Percentiles rank a stretch among this genome's conserved stretches.
Evolutionary conservation across 768 basidiomycete genomes (phyloP).

Genomic region (Lactifluus piperatus): DNA sequence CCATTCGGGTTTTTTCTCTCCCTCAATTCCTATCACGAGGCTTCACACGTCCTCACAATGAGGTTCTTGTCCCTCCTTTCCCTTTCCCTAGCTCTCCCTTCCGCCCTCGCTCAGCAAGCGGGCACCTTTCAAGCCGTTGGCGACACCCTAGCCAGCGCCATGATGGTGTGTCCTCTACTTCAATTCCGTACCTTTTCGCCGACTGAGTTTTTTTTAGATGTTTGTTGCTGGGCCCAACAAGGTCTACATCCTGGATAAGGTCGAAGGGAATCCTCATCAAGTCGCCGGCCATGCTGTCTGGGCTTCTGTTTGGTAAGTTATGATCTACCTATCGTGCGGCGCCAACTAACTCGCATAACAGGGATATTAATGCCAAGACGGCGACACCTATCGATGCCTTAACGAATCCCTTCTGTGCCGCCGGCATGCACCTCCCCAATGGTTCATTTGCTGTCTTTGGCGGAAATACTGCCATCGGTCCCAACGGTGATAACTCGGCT

Average conservation of each 20-base stretch:
- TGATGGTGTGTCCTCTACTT: not conserved
- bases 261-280: not conserved
- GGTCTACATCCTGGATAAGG: constrained; percentile 10
- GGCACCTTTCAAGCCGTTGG: not conserved
- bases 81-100: not conserved
- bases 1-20: not conserved
- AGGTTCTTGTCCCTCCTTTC: not conserved
- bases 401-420: constrained; percentile 3
- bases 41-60: not conserved
- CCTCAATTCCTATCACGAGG: not conserved
- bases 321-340: not conserved
- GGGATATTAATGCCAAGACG: not conserved
- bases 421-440: constrained; percentile 7
- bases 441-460: not conserved
- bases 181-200: not conserved
- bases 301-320: not conserved
- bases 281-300: not conserved
- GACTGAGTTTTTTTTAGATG: not conserved
- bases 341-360: not conserved
- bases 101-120: not conserved
- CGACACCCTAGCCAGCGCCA: not conserved
- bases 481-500: not conserved
- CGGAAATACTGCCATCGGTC: not conserved
- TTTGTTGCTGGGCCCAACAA: not conserved
- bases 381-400: not conserved